phyloP scores from a whole-genome alignment of 1,139 yeast species.

The Yamadazyma oceani region DNA sequence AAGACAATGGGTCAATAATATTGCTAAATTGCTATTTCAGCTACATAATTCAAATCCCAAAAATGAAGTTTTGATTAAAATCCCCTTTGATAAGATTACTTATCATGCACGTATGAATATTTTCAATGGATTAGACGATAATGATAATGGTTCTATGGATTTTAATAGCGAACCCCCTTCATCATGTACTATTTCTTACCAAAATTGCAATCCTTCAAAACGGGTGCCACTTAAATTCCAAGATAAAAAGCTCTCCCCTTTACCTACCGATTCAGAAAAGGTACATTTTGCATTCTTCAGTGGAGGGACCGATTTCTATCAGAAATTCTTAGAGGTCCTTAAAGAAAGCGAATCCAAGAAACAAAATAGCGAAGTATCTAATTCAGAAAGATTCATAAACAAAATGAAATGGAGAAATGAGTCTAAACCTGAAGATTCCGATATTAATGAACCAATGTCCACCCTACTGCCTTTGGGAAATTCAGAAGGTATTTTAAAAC shows the following conservation, averaged over 20 bases:
- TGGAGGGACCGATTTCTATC: slow-evolving; percentile 27
- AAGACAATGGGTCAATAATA: slow-evolving; percentile 71
- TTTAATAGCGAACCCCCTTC: not conserved
- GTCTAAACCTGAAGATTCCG: too few species aligned
- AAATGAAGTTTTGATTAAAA: slow-evolving; percentile 72
- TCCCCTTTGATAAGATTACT: slow-evolving; percentile 70
- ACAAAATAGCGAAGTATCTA: not conserved
- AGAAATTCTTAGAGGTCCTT: slow-evolving; percentile 23
- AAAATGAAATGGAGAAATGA: slow-evolving; percentile 9
- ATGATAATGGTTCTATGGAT: slow-evolving; percentile 3
- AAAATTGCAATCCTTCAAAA: slow-evolving; percentile 3
- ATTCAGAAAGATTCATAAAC: slow-evolving; percentile 9
- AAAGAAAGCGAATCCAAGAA: slow-evolving; percentile 6
- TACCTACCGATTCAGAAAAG: slow-evolving; percentile 62
- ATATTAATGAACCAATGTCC: slow-evolving; percentile 12
- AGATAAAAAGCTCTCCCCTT: slow-evolving; percentile 7
- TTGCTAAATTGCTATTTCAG: slow-evolving; percentile 73
- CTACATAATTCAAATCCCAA: slow-evolving; percentile 63
- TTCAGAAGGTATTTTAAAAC: slow-evolving; percentile 13
- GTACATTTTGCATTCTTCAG: slow-evolving; percentile 67
- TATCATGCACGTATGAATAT: slow-evolving; percentile 40
- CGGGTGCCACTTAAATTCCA: slow-evolving; percentile 14
- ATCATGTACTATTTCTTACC: slow-evolving; percentile 3
- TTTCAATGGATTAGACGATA: slow-evolving; percentile 10
- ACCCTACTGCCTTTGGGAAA: slow-evolving; percentile 16